Evolutionary conservation across 2,329 filamentous ascomycete genomes (phyloP).

Genomic region (Stemphylium vesicarium): DNA sequence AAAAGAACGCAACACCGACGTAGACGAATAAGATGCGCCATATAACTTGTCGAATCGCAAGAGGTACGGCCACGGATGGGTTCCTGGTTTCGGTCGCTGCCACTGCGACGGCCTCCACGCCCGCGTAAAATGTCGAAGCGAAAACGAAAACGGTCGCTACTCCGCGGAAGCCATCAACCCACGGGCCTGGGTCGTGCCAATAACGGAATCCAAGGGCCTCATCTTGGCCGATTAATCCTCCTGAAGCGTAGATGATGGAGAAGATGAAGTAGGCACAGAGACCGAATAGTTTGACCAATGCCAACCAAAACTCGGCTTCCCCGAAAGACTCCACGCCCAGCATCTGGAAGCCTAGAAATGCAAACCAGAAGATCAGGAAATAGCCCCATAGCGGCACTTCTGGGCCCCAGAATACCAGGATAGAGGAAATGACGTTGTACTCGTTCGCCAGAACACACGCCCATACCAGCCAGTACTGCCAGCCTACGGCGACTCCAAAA

Average conservation of each 20-base stretch:
- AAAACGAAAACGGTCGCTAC: conserved; percentile 54
- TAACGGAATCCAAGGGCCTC: conserved; percentile 46
- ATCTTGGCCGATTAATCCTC: conserved; percentile 40
- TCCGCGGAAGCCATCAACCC: conserved; percentile 50
- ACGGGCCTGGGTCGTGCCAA: conserved; percentile 50
- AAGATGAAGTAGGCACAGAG: conserved; percentile 51
- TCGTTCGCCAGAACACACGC: conserved; percentile 71
- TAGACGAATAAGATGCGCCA: conserved; percentile 54
- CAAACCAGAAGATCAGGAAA: conserved; percentile 52
- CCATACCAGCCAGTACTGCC: conserved; percentile 63
- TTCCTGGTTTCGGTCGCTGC: conserved; percentile 51
- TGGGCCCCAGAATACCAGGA: conserved; percentile 70
- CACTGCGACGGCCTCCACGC: conserved; percentile 44
- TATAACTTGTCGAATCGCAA: conserved; percentile 55
- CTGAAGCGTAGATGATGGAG: conserved; percentile 48
- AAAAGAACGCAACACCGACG: conserved; percentile 52
- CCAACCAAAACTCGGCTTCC: conserved; percentile 53
- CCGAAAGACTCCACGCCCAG: conserved; percentile 52
- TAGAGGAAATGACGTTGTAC: conserved; percentile 72
- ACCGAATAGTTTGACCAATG: conserved; percentile 48
- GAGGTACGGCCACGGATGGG: conserved; percentile 54
- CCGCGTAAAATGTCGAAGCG: conserved; percentile 51
- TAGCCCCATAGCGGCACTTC: conserved; percentile 51
- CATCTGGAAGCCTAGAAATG: conserved; percentile 49
- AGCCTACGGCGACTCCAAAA: conserved; percentile 37